Evolutionary conservation across 2,329 filamentous ascomycete genomes (phyloP), one percentile per base, ranked within the genome.

Genomic region (Chrysoporthe austroafricana): DNA sequence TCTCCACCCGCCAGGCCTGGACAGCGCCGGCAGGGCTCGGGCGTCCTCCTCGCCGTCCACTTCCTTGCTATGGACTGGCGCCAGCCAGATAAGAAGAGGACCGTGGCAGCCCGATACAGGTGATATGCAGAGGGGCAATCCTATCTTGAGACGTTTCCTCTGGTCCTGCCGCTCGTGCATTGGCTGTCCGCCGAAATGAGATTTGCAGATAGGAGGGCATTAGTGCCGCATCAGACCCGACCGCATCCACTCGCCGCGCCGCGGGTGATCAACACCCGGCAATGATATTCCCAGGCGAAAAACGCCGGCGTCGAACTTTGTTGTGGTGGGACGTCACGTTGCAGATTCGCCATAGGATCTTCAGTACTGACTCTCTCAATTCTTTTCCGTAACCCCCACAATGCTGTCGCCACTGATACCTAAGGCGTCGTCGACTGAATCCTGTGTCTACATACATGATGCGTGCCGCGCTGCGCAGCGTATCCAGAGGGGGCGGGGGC

Each of bases 381-480:
- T 34, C 43, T 42, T 18, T 52, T n/a, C 13, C 50, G 43, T 44
- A 32, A 39, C 11, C 46, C 11, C 21, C 36, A 50, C 18, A 39
- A 42, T 50, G 11, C 43, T 34, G 32, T 7, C n/a, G 2, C 46
- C 50, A 11, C 36, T 46, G n/a, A 50, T 57, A 18, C 52, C 21
- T 44, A 48, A 60, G 26, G 42, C 21, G 5, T 39, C 63, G 43
- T 54, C 11, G 50, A 18, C 32, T 58, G 61, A n/a, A n/a, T 66
- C 50, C 34, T 36, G 54, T 62, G 52, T 39, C 32, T 52, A 46
- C 48, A 46, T 64, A 50, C 63, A 65, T 54, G 34, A 39, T 36
- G 54, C 34, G 54, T 57, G 54, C 54, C 39, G 18, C 54, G 54
- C 54, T 57, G 32, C 21, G 63, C 44, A n/a, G 26, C 18, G 18